These are phyloP conservation scores for Pholiota adiposa DNA, from an alignment of 1,284 basidiomycete genomes.

Conservation along the genomic window DNA sequence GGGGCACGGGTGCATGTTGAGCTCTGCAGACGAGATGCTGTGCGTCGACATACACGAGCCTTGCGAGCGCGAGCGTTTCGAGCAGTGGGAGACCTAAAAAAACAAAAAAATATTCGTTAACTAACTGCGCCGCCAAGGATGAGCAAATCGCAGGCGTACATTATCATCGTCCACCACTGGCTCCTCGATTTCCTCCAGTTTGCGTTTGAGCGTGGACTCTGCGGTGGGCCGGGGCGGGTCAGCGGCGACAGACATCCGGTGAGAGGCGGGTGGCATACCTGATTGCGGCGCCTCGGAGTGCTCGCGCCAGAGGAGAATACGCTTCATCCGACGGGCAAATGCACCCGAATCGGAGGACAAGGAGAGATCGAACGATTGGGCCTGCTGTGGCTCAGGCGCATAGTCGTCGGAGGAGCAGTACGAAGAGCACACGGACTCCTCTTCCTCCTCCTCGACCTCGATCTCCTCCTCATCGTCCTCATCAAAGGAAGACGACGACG, in stretches of 20 bases:
- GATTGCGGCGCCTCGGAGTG: slow-evolving; percentile 37
- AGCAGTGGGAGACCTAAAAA: slow-evolving; percentile 52
- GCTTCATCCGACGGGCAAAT: slow-evolving; percentile 54
- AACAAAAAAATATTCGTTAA: background rate
- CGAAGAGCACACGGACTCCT: slow-evolving; percentile 53
- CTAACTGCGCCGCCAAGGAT: slow-evolving; percentile 12
- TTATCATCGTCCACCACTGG: slow-evolving; percentile 40
- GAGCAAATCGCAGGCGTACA: slow-evolving; percentile 39
- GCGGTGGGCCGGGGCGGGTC: slow-evolving; percentile 23
- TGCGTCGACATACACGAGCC: slow-evolving; percentile 28
- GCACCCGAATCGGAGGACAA: slow-evolving; percentile 48
- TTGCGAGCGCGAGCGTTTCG: slow-evolving; percentile 56
- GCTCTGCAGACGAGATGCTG: slow-evolving; percentile 35
- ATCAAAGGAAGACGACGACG: slow-evolving; percentile 35
- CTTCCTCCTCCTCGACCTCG: slow-evolving; percentile 43
- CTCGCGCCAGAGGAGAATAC: slow-evolving; percentile 68
- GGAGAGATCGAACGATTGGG: background rate
- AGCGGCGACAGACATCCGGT: slow-evolving; percentile 12
- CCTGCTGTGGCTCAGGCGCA: slow-evolving; percentile 28
- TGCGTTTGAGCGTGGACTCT: slow-evolving; percentile 47
- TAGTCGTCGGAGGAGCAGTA: slow-evolving; percentile 71
- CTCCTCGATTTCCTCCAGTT: slow-evolving; percentile 43
- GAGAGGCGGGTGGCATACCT: slow-evolving; percentile 33
- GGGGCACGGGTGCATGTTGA: slow-evolving; percentile 57
- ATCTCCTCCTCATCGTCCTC: slow-evolving; percentile 31